Base-by-base conservation (phyloP, 441 rosid genomes). In the Mallotus japonicus region DNA sequence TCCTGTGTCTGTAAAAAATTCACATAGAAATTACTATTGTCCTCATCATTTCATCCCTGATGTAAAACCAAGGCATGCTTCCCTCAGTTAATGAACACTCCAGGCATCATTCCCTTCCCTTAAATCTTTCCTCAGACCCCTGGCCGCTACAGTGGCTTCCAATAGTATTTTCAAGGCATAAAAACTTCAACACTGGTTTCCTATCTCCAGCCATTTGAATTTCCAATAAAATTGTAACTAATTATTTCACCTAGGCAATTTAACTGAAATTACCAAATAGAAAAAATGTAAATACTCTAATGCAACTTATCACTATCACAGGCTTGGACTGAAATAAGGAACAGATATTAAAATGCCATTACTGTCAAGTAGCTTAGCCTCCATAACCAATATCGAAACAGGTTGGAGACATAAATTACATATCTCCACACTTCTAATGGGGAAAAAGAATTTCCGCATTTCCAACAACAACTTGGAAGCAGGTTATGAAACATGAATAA, bases 101-200 rank as follows among this genome's bases (percentile, higher is more conserved):
- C 6, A 37, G 16, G 12, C 2, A n/a, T 44, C 17, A n/a, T n/a
- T 19, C 8, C 49, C 37, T 62, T 8, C 3, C n/a, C 1, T 7
- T 9, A 3, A 37, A 16, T 62, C 62, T 11, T 34, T n/a, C 0
- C 15, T 58, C 60, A 62, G 6, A n/a, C 28, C 9, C 16, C 17
- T 5, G 46, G 24, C 3, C 10, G 13, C 6, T 54, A 65, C 17
- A 44, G 34, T 22, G 58, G 28, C 17, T 9, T 66, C 50, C 28
- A 47, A 57, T 60, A 66, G 16, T 9, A 47, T 34, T 70, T 22
- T 57, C 47, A 76, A 64, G 59, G 13, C 12, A 69, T 51, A 68
- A 69, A 62, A 15, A 51, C 50, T 12, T 46, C 22, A 67, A 3
- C 6, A 15, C 0, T 47, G 9, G 42, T n/a, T 34, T 57, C 53